Evolutionary conservation across 768 basidiomycete genomes (phyloP).

Genomic region (Tulasnella sp.): DNA sequence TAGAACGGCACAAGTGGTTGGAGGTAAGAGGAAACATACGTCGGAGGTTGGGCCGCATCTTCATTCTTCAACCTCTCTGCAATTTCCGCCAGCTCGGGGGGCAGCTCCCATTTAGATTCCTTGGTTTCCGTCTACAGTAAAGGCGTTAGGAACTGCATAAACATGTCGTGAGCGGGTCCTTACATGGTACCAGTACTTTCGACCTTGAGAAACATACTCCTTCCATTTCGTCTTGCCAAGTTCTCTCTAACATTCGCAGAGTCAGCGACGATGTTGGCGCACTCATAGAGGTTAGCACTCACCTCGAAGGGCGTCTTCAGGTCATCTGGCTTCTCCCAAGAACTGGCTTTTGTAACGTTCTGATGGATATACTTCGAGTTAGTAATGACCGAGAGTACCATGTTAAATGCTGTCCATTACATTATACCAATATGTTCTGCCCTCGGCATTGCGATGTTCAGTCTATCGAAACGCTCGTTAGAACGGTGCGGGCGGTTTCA

Average conservation of each 20-base stretch:
- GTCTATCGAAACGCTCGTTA: slow-evolving; percentile 38
- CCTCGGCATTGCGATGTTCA: slow-evolving; percentile 89
- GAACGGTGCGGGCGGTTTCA: neutral
- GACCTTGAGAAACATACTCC: slow-evolving; percentile 84
- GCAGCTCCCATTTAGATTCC: slow-evolving; percentile 98
- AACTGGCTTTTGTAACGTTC: slow-evolving; percentile 73
- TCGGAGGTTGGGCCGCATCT: slow-evolving; percentile 30
- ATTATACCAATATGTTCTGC: slow-evolving; percentile 98
- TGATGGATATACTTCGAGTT: slow-evolving; percentile 2
- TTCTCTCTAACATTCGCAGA: slow-evolving; percentile 49
- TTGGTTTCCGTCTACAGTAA: slow-evolving; percentile 59
- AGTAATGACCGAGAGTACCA: neutral
- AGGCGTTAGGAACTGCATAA: slow-evolving; percentile 1
- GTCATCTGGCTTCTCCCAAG: slow-evolving; percentile 99
- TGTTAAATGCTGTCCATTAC: slow-evolving; percentile 2
- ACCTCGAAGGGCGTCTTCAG: slow-evolving; percentile 91
- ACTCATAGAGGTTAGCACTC: slow-evolving; percentile 15
- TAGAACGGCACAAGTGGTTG: neutral
- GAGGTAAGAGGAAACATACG: slow-evolving; percentile 19
- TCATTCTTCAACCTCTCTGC: slow-evolving; percentile 81
- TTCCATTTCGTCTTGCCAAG: slow-evolving; percentile 88
- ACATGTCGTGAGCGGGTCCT: slow-evolving; percentile 18
- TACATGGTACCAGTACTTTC: slow-evolving; percentile 87
- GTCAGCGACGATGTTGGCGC: slow-evolving; percentile 11
- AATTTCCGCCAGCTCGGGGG: slow-evolving; percentile 77